Base-by-base conservation (phyloP, 1,284 basidiomycete genomes). In the Rhodotorula mucilaginosa region DNA sequence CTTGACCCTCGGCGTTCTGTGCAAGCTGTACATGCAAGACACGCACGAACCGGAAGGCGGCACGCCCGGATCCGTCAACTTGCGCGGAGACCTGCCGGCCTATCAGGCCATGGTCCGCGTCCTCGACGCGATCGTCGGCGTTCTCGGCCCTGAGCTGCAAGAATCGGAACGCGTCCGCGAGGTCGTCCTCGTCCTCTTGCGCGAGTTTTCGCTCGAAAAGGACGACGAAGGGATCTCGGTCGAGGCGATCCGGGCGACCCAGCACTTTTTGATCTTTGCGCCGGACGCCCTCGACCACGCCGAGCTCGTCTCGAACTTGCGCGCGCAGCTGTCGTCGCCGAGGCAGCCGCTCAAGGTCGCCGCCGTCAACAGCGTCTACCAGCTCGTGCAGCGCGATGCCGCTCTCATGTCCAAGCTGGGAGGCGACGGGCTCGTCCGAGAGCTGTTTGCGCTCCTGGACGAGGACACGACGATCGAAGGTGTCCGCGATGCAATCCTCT, bases 261-360 rank as follows among this genome's bases (percentile, higher is more conserved):
- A 99, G 79, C 95, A 98, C 80, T 90, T 98, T 83, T 86, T 97
- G 47, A 94, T 99, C 88, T 98, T 99, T 78, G 90, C 93, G 0
- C 89, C 93, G 0, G 87, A 91, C 69, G 87, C 92, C 70, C 88
- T 93, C 71, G 85, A 93, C 70, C 87, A 93, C 12, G 89, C 91
- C 0, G 87, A 87, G 63, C 85, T 95, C 5, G 89, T 97, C 31
- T 83, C 85, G 49, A 88, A 86, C 51, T 91, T 97, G 81, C 85
- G 91, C 60, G 82, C 84, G 0, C 87, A 95, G 80, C 85, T 97
- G 29, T 86, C 88, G 1, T 93, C 92, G 2, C 85, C 89, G 16
- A 86, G 91, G 21, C 77, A 79, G 49, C 90, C 92, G 7, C 86
- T 97, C 71, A 97, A 96, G 82, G 86, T 95, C 8, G 93, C 94